A percentile compares a stretch with the other conserved stretches of the same genome.
Conservation (phyloP, 306 rosid genomes). For the Biancaea sappan region DNA sequence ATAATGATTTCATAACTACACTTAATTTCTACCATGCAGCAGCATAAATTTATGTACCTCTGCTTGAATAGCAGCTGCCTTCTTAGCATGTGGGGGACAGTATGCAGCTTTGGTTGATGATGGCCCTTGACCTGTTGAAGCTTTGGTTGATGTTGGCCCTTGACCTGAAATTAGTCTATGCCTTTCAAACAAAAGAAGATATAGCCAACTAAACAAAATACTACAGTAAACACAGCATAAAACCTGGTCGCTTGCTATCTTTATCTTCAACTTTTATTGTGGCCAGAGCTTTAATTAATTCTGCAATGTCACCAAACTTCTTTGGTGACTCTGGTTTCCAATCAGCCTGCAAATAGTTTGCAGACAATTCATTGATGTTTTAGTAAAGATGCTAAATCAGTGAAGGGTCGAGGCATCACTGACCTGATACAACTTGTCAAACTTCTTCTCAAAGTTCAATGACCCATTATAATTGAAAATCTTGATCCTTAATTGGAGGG, state of each 20-base stretch:
- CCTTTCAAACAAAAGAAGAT: constrained; percentile 27
- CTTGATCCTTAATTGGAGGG: constrained; percentile 61
- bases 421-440: constrained; percentile 93
- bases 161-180: constrained; percentile 57
- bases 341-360: constrained; percentile 64
- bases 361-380: constrained; percentile 11
- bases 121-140: constrained; percentile 41
- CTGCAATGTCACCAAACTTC: constrained; percentile 66
- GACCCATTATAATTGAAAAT: constrained; percentile 83
- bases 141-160: constrained; percentile 51
- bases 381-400: background rate
- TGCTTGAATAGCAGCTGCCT: constrained; percentile 79
- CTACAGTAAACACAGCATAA: constrained; percentile 16
- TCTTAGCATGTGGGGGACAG: constrained; percentile 91
- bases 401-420: constrained; percentile 38
- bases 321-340: constrained; percentile 89
- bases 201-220: constrained; percentile 6
- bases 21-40: background rate
- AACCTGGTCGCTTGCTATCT: constrained; percentile 75
- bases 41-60: constrained; percentile 53
- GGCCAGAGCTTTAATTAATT: constrained; percentile 63
- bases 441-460: constrained; percentile 83
- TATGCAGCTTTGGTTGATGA: constrained; percentile 56
- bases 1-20: constrained; percentile 26
- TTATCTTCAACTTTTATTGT: constrained; percentile 59